Conservation (phyloP, 2,329 filamentous ascomycete genomes). For the Sphaerulina populicola region DNA sequence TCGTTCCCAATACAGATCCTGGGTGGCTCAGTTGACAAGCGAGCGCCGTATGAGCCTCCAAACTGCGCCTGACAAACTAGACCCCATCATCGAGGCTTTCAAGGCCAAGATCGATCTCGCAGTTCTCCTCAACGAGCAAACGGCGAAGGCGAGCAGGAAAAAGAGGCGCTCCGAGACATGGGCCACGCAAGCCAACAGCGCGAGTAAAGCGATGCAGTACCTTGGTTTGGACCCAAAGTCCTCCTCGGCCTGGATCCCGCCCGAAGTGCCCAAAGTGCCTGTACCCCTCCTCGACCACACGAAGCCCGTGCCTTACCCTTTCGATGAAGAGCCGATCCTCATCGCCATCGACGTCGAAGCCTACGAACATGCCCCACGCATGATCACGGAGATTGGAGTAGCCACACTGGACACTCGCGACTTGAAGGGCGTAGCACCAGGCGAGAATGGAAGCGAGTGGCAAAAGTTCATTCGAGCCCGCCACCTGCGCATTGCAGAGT, state of each 20-base stretch:
- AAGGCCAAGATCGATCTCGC: slow-evolving; percentile 48
- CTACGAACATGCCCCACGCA: slow-evolving; percentile 57
- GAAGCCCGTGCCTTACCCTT: slow-evolving; percentile 40
- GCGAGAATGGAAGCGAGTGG: slow-evolving; percentile 58
- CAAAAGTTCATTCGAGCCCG: slow-evolving; percentile 55
- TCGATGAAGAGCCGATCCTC: slow-evolving; percentile 56
- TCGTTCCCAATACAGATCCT: slow-evolving; percentile 37
- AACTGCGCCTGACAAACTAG: slow-evolving; percentile 10
- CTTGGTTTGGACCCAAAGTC: slow-evolving; percentile 54
- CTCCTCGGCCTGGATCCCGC: slow-evolving; percentile 13
- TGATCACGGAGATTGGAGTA: slow-evolving; percentile 79
- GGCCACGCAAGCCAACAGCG: slow-evolving; percentile 45
- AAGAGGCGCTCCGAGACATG: slow-evolving; percentile 34
- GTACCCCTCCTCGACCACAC: slow-evolving; percentile 41
- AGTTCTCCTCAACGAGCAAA: slow-evolving; percentile 44
- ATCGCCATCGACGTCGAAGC: slow-evolving; percentile 76
- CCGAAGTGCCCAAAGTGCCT: slow-evolving; percentile 17
- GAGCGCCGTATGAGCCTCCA: slow-evolving; percentile 19
- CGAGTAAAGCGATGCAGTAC: slow-evolving; percentile 54
- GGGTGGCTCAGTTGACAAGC: slow-evolving; percentile 24
- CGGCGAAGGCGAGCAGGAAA: slow-evolving; percentile 32
- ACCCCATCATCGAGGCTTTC: slow-evolving; percentile 42
- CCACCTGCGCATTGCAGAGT: slow-evolving; percentile 70
- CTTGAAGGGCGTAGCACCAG: slow-evolving; percentile 50
- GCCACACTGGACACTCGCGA: slow-evolving; percentile 66